A percentile compares a stretch with the other conserved stretches of the same genome.
These are phyloP conservation scores for Trypanosoma mega DNA, from an alignment of 208 protist species.

Conservation along the genomic window DNA sequence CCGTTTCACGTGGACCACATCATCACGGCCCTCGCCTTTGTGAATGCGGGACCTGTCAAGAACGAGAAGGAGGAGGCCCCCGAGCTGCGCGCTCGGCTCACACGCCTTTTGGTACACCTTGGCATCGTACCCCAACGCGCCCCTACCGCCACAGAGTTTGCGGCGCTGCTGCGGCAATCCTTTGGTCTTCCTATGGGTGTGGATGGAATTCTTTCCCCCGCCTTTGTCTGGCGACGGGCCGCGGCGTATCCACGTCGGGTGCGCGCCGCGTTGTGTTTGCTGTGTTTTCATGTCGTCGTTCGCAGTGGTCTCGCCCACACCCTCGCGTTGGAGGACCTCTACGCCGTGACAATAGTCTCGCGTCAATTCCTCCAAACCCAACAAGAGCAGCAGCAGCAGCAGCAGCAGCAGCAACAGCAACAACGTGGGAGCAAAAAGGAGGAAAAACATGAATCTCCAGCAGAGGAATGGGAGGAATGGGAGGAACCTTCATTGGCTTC, in stretches of 20 bases:
- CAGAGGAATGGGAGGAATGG: constrained; percentile 1
- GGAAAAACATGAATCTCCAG: background rate
- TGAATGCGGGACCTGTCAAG: constrained; percentile 22
- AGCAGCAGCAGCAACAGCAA: background rate
- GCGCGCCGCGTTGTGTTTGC: constrained; percentile 46
- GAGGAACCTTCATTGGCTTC: constrained; percentile 1
- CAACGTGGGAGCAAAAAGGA: background rate
- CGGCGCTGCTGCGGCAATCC: constrained; percentile 42
- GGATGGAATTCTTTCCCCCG: constrained; percentile 54
- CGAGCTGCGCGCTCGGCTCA: constrained; percentile 7
- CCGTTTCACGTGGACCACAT: constrained; percentile 17
- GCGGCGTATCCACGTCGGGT: constrained; percentile 33
- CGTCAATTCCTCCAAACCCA: constrained; percentile 21
- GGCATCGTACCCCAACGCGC: constrained; percentile 45
- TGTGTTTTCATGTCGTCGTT: constrained; percentile 57
- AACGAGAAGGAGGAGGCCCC: background rate
- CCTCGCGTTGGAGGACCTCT: constrained; percentile 62
- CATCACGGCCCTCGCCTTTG: constrained; percentile 33
- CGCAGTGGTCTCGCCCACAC: constrained; percentile 32
- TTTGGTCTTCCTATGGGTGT: constrained; percentile 26
- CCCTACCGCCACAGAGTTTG: constrained; percentile 54
- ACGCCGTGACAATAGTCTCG: constrained; percentile 52
- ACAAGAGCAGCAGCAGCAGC: constrained; percentile 13
- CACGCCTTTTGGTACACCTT: constrained; percentile 37
- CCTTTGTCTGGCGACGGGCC: constrained; percentile 56